Evolutionary conservation across 2,329 filamentous ascomycete genomes (phyloP), one percentile per base, ranked within the genome.

Genomic region (Colletotrichum liriopes): DNA sequence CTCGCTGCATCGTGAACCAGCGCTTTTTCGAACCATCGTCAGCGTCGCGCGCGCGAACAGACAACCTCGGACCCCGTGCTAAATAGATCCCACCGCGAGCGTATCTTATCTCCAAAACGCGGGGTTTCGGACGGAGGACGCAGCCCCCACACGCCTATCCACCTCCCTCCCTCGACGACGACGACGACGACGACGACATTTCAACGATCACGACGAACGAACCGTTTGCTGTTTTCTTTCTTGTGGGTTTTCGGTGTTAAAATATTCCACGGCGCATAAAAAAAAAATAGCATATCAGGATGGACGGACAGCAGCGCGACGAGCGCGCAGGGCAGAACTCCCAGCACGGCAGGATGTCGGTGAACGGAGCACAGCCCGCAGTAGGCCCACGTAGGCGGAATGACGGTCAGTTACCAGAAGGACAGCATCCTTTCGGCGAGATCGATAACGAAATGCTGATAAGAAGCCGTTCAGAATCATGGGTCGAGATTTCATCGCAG

Each of bases 401-500:
- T 39, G 73, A 74, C 52, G 73, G 73, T 74, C 64, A 74, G 68
- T 73, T 41, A 35, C 68, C 56, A 64, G 75, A 77, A 59, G 75
- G 76, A 56, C 75, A 75, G 45, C 77, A 76, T 45, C 71, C 16
- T 5, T 11, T 52, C 29, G 41, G 32, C n/a, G 12, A 20, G 26
- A 12, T 35, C n/a, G 56, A 29, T 20, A 51, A n/a, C 5, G 35
- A 41, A n/a, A 23, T 39, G 23, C 73, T 74, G 45, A 74, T 67
- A 51, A 18, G 6, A 39, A 29, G 2, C 14, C 35, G 59, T 69
- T 76, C 86, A 95, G 96, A 98, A 85, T 98, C 96, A 11, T 99
- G 96, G 96, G 91, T 98, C 77, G 96, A 99, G 81, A 91, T 99
- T 73, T 91, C 93, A 58, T 98, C 96, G 5, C 94, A 96, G 77